These are phyloP conservation scores for Vitis hybrid DNA, from an alignment of 177 flowering plant species.

Conservation along the genomic window DNA sequence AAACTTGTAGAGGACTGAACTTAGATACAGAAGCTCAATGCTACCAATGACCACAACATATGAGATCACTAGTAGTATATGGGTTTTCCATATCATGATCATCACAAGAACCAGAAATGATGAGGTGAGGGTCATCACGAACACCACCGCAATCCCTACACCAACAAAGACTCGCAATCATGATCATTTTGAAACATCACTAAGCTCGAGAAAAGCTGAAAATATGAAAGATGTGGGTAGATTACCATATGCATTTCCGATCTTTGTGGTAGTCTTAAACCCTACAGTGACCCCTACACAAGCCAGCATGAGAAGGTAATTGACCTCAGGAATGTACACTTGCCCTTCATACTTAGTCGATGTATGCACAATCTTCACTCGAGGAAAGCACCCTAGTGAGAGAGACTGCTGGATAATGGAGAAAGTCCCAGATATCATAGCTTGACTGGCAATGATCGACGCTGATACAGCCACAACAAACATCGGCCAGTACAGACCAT, in stretches of 20 bases:
- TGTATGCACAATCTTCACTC: slow-evolving; percentile 52
- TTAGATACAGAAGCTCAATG: slow-evolving; percentile 43
- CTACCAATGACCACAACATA: slow-evolving; percentile 34
- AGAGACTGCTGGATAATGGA: slow-evolving; percentile 55
- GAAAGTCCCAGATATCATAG: slow-evolving; percentile 59
- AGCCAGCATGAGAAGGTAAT: slow-evolving; percentile 51
- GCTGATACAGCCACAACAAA: slow-evolving; percentile 47
- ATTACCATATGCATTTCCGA: slow-evolving; percentile 59
- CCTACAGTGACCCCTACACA: slow-evolving; percentile 40
- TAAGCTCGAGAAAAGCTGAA: neutral
- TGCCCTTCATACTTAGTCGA: slow-evolving; percentile 48
- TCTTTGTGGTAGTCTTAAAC: slow-evolving; percentile 35
- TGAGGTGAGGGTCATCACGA: slow-evolving; percentile 54
- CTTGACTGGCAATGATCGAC: slow-evolving; percentile 55
- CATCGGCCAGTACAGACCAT: slow-evolving; percentile 39
- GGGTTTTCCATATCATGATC: slow-evolving; percentile 59
- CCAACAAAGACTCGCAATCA: neutral
- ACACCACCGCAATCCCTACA: slow-evolving; percentile 61
- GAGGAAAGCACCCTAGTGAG: slow-evolving; percentile 57
- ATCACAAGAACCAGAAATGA: slow-evolving; percentile 42
- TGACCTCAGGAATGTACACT: slow-evolving; percentile 56
- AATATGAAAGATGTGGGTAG: no score
- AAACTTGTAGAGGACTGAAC: slow-evolving; percentile 58
- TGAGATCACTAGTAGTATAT: slow-evolving; percentile 25
- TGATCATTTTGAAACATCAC: neutral